These are phyloP conservation scores for Otatea glauca DNA, from an alignment of 176 grass and related monocot genomes.

Conservation along the genomic window DNA sequence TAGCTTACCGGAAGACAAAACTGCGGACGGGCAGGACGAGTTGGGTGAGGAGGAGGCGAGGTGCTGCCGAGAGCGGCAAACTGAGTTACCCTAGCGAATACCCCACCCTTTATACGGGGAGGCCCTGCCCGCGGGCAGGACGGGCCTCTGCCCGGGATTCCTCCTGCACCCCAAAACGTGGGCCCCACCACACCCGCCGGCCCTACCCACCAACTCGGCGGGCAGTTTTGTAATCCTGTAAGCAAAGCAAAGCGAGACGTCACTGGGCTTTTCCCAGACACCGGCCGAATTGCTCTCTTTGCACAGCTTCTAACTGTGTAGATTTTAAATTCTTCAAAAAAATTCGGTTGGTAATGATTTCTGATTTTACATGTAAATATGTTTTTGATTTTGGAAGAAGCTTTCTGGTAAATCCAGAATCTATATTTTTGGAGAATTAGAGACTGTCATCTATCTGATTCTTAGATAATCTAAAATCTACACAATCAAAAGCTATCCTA, in stretches of 20 bases:
- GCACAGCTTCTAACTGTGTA: too few species aligned
- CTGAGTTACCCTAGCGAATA: constrained; percentile 14
- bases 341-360: too few species aligned
- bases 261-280: not conserved
- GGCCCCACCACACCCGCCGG: not conserved
- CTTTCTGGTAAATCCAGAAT: too few species aligned
- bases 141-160: constrained; percentile 47
- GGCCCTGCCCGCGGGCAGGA: constrained; percentile 43
- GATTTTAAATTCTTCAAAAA: too few species aligned
- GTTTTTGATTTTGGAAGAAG: too few species aligned
- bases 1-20: not conserved
- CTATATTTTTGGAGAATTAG: too few species aligned
- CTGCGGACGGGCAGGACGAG: not conserved
- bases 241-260: not conserved
- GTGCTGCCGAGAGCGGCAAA: constrained; percentile 57
- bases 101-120: constrained; percentile 50
- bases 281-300: too few species aligned
- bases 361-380: too few species aligned
- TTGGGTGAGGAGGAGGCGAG: not conserved
- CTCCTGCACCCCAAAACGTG: not conserved
- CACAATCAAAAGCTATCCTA: too few species aligned
- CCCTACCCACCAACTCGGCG: not conserved
- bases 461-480: too few species aligned
- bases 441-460: too few species aligned
- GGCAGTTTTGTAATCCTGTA: not conserved